These are phyloP conservation scores for Funneliformis caledonium DNA, from an alignment of 371 early-diverging fungal genomes.

Conservation along the genomic window DNA sequence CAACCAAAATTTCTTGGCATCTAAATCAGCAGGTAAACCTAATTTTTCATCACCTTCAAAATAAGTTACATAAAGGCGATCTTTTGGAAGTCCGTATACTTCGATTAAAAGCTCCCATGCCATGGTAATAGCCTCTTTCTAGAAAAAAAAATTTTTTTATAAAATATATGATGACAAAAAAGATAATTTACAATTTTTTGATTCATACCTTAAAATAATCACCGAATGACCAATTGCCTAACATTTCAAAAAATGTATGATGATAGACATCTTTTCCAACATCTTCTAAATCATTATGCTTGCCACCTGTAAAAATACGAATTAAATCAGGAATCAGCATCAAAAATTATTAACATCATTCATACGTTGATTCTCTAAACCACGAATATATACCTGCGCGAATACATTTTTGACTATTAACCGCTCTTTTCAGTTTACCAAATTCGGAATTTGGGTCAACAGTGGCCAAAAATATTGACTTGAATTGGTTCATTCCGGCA, in stretches of 20 bases:
- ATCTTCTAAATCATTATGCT: slow-evolving; percentile 99
- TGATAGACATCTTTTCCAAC: slow-evolving; percentile 99
- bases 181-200: too few relatives aligned
- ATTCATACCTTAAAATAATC: slow-evolving; percentile 95
- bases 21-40: slow-evolving; percentile 88
- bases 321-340: background rate
- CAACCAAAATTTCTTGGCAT: slow-evolving; percentile 94
- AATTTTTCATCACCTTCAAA: slow-evolving; percentile 93
- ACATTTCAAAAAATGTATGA: slow-evolving; percentile 99
- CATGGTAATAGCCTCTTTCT: slow-evolving; percentile 89
- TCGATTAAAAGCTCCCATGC: slow-evolving; percentile 97
- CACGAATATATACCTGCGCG: slow-evolving; percentile 80
- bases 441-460: slow-evolving; percentile 91
- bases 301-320: slow-evolving; percentile 80
- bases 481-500: slow-evolving; percentile 99
- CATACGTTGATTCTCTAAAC: background rate
- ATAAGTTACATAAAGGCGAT: slow-evolving; percentile 98
- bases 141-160: background rate
- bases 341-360: background rate
- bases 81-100: slow-evolving; percentile 83
- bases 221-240: slow-evolving; percentile 99
- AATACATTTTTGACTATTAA: slow-evolving; percentile 99
- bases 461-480: slow-evolving; percentile 97
- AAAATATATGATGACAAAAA: background rate
- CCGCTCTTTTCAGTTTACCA: slow-evolving; percentile 90